phyloP scores from a whole-genome alignment of 2,329 filamentous ascomycete species.

The Colletotrichum coccodes region DNA sequence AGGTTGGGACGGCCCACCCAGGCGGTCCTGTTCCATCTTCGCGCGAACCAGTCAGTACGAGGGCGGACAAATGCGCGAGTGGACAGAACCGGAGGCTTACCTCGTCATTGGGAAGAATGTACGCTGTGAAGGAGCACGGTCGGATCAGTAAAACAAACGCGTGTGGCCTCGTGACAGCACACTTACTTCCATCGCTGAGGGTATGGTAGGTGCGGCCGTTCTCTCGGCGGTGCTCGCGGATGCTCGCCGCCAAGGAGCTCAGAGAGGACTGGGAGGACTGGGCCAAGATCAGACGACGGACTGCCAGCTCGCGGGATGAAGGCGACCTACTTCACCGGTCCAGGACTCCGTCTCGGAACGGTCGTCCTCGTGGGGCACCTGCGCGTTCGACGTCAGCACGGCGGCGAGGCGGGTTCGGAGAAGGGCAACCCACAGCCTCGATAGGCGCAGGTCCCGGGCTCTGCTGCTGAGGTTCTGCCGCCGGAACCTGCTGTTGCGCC shows the following conservation, averaged over 20 bases:
- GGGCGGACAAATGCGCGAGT: neutral
- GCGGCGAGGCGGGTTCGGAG: too few species aligned
- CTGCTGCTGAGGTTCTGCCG: too few species aligned
- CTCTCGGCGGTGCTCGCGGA: constrained; percentile 17
- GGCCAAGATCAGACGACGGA: too few species aligned
- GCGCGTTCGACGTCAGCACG: too few species aligned
- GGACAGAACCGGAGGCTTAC: neutral
- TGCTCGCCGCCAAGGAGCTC: constrained; percentile 26
- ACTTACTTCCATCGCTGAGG: constrained; percentile 38
- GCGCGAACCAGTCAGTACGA: neutral
- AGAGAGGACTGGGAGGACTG: constrained; percentile 17
- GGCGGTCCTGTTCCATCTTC: constrained; percentile 41
- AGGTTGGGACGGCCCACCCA: neutral
- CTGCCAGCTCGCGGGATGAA: too few species aligned
- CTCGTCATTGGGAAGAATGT: constrained; percentile 39
- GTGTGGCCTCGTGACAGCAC: neutral
- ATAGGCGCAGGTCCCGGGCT: too few species aligned
- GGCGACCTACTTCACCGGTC: too few species aligned
- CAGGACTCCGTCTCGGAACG: too few species aligned
- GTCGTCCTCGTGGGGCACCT: too few species aligned
- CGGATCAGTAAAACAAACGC: too few species aligned
- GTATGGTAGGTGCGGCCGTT: constrained; percentile 33
- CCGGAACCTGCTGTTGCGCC: too few species aligned
- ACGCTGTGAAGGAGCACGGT: constrained; percentile 35
- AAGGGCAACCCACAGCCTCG: too few species aligned